Conservation (phyloP, 2,329 filamentous ascomycete species). For the Sporothrix mexicana region DNA sequence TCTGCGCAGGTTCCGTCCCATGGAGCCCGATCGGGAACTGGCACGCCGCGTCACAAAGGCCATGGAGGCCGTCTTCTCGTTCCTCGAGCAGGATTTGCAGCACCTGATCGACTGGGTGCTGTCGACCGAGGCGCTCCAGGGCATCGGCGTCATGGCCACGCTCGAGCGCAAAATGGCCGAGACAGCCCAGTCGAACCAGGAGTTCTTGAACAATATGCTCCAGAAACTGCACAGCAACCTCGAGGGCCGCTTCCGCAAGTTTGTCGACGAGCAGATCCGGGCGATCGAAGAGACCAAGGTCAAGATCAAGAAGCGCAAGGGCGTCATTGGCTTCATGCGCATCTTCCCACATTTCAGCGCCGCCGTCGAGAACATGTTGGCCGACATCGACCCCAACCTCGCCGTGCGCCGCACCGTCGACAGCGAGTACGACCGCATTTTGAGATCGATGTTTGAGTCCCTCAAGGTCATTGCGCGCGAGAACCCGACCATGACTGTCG, state of each 20-base stretch:
- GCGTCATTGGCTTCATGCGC: constrained; percentile 92
- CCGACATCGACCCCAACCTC: constrained; percentile 60
- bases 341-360: constrained; percentile 88
- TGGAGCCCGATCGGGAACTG: constrained; percentile 86
- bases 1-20: constrained; percentile 73
- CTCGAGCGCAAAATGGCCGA: constrained; percentile 80
- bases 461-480: constrained; percentile 89
- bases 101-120: constrained; percentile 84
- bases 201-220: constrained; percentile 79
- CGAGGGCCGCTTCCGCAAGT: constrained; percentile 78
- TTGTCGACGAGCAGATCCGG: constrained; percentile 92
- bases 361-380: constrained; percentile 83
- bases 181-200: constrained; percentile 88
- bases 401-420: constrained; percentile 79
- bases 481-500: constrained; percentile 53
- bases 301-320: constrained; percentile 98
- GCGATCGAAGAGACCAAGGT: constrained; percentile 98
- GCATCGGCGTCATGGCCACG: constrained; percentile 80
- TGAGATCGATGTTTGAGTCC: constrained; percentile 96
- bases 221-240: constrained; percentile 80
- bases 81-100: constrained; percentile 79
- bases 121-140: constrained; percentile 84
- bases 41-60: constrained; percentile 83
- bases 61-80: constrained; percentile 88
- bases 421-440: constrained; percentile 83